These are phyloP conservation scores for Amaranthus hypochondriacus DNA, from an alignment of 148 eudicot genomes.

Conservation along the genomic window DNA sequence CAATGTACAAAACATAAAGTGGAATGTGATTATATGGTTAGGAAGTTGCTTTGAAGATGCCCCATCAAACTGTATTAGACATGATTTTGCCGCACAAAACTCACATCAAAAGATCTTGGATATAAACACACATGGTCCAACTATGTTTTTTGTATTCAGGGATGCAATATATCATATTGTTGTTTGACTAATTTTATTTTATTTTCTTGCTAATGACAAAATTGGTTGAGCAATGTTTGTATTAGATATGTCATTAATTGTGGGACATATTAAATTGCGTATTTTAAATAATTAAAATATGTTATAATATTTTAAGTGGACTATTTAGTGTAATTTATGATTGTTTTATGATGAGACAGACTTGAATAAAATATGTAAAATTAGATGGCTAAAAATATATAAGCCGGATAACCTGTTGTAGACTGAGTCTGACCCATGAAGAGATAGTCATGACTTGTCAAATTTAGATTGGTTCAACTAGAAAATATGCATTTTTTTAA, in stretches of 20 bases:
- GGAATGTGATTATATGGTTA: too few species aligned
- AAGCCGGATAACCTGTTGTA: too few species aligned
- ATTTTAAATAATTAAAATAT: neutral
- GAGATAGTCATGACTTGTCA: too few species aligned
- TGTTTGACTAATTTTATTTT: neutral
- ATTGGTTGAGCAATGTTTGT: neutral
- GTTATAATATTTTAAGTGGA: constrained; percentile 1
- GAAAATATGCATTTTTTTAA: too few species aligned
- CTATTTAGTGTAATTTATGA: neutral
- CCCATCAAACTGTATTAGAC: neutral
- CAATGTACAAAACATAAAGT: too few species aligned
- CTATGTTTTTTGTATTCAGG: neutral
- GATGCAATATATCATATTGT: neutral
- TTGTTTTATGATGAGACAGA: neutral
- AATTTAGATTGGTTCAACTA: too few species aligned
- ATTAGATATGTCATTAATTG: too few species aligned
- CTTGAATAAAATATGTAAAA: neutral
- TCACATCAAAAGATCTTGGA: neutral
- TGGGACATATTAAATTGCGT: too few species aligned
- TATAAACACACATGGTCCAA: neutral
- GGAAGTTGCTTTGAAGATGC: too few species aligned
- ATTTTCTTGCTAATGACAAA: constrained; percentile 5
- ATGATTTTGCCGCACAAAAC: constrained; percentile 6
- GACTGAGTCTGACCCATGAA: too few species aligned
- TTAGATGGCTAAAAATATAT: too few species aligned